phyloP scores from a whole-genome alignment of 23 red algal species.

The Cyanidioschyzon merolae region DNA sequence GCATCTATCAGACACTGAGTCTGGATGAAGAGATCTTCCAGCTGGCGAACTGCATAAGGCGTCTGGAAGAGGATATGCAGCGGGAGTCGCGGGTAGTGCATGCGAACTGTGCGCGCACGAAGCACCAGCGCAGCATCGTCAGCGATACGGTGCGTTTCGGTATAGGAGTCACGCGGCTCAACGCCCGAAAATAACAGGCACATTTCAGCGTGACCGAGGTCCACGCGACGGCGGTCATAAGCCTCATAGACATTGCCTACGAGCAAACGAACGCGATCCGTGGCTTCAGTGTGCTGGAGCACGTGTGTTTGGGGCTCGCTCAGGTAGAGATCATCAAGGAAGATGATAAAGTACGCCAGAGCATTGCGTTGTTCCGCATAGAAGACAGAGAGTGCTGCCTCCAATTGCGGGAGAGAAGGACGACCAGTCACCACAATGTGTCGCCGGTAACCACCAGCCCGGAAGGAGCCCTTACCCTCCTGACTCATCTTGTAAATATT shows the following conservation, averaged over 20 bases:
- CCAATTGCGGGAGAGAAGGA: not conserved
- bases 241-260: not conserved
- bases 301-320: not conserved
- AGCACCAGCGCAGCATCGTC: not conserved
- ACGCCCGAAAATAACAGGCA: not conserved
- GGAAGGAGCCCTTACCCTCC: conserved; percentile 12
- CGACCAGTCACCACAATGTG: not conserved
- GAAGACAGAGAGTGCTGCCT: not conserved
- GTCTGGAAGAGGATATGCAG: conserved; percentile 1
- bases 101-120: not conserved
- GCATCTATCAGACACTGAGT: not conserved
- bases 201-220: not conserved
- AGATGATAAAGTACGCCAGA: conserved; percentile 8
- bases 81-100: not conserved
- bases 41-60: not conserved
- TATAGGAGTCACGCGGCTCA: not conserved
- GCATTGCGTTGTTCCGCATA: not conserved
- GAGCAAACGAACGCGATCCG: not conserved
- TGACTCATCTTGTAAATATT: not conserved
- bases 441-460: not conserved
- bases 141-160: not conserved
- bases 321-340: not conserved
- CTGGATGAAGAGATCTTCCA: not conserved
- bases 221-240: not conserved
- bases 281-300: not conserved